Base-by-base conservation (phyloP, 495 filamentous ascomycete species). In the Penicillium soppii region DNA sequence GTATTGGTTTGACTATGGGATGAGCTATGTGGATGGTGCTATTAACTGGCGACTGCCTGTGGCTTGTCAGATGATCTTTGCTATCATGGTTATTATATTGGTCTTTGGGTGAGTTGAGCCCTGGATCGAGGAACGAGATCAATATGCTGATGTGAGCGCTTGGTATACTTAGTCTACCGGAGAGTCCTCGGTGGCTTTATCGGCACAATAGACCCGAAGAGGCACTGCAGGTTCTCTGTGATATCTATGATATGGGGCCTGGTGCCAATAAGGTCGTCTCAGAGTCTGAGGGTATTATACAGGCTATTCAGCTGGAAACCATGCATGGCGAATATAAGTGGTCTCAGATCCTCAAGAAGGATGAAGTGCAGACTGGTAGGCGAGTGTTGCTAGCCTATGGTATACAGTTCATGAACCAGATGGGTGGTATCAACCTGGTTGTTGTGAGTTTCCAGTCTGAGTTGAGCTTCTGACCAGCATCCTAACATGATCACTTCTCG, bases 381-480 rank as follows among this genome's bases (percentile, higher is more conserved):
- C 67, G 80, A 33, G 74, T 80, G 17, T 45, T 77, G 33, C 70
- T 84, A 7, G 78, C 80, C 1, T 77, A 74, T 54, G 69, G 69
- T 32, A 70, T 78, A 27, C 68, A 81, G 57, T 58, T 62, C 29
- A 62, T 65, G 47, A 65, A 65, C 37, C 62, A 65, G 43, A 62
- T 65, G 58, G 56, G 57, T 3, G 81, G 81, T 9, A 69, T 76
- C 44, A 82, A 81, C 45, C 65, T 82, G 55, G 69, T 83, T 21
- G 77, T 73, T 12, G 62, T 66, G 39, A 50, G 62, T 60, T 3
- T 16, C 12, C n/a, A n/a, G 4, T 37, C 20, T 33, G 26, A 22
- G 7, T 7, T 26, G 9, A 17, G 21, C 32, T 44, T 16, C 2
- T 42, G 6, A 9, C 4, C 23, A 15, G 5, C 19, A 2, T 8